phyloP scores from a whole-genome alignment of 2,329 filamentous ascomycete species.

The Colletotrichum endophyticum region DNA sequence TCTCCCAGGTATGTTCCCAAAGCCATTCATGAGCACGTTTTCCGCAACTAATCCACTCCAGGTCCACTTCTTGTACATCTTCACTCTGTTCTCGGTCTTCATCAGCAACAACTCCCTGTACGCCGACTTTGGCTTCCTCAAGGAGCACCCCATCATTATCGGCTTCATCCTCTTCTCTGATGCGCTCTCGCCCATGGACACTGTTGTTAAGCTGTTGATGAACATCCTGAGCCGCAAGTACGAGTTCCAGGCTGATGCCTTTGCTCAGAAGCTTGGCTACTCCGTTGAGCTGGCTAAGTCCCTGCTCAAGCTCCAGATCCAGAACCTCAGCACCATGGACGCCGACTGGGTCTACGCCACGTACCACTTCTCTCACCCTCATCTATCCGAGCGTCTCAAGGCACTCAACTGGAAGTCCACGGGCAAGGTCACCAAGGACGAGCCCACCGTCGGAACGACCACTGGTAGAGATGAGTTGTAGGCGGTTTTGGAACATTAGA shows the following conservation, averaged over 20 bases:
- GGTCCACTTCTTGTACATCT: slow-evolving; percentile 96
- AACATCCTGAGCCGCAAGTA: slow-evolving; percentile 94
- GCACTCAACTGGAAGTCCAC: slow-evolving; percentile 85
- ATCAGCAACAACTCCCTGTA: slow-evolving; percentile 95
- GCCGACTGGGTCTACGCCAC: slow-evolving; percentile 98
- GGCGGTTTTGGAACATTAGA: slow-evolving; percentile 16
- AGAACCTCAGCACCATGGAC: slow-evolving; percentile 98
- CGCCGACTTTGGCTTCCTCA: slow-evolving; percentile 85
- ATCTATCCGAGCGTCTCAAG: slow-evolving; percentile 89
- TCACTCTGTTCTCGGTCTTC: slow-evolving; percentile 95
- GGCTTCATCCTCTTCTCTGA: slow-evolving; percentile 98
- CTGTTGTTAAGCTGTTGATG: slow-evolving; percentile 93
- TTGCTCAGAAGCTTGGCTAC: slow-evolving; percentile 86
- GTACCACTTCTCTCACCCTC: slow-evolving; percentile 98
- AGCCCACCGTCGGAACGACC: slow-evolving; percentile 65
- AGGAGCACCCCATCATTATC: slow-evolving; percentile 88
- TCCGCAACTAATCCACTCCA: slow-evolving; percentile 40
- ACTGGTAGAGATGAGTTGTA: slow-evolving; percentile 78
- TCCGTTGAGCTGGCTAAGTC: slow-evolving; percentile 81
- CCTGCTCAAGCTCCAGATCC: slow-evolving; percentile 96
- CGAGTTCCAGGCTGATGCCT: slow-evolving; percentile 95
- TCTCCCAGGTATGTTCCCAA: slow-evolving; percentile 70
- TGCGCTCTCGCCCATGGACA: slow-evolving; percentile 92
- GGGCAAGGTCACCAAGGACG: slow-evolving; percentile 46
- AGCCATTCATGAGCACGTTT: neutral